These are phyloP conservation scores for Erodium chrysanthum DNA, from an alignment of 441 rosid genomes.

Conservation along the genomic window DNA sequence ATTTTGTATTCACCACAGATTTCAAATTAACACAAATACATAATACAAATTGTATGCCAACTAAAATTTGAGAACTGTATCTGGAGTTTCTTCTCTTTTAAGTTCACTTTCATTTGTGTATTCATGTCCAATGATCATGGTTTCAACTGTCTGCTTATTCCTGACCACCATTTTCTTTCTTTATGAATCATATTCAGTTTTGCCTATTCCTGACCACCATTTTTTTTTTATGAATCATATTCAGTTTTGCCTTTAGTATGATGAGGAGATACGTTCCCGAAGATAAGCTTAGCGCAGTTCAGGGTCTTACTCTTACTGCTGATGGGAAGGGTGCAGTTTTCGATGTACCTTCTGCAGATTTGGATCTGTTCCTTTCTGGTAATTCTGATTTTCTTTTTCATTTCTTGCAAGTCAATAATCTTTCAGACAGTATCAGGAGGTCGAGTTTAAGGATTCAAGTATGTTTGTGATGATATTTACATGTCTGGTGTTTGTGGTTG, in stretches of 20 bases:
- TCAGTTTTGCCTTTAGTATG: conserved; percentile 53
- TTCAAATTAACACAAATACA: not conserved
- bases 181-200: conserved; percentile 32
- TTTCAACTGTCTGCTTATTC: not conserved
- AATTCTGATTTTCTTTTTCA: not conserved
- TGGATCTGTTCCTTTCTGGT: conserved; percentile 57
- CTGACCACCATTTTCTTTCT: conserved; percentile 3
- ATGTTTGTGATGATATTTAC: not conserved
- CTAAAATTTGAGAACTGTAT: not conserved
- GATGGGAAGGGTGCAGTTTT: conserved; percentile 77
- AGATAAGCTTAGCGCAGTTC: conserved; percentile 58
- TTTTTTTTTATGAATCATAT: conserved; percentile 13
- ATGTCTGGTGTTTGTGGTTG: conserved; percentile 1
- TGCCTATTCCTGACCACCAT: not conserved
- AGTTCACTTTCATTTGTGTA: not conserved
- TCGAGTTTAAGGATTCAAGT: not conserved
- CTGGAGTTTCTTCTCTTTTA: no score
- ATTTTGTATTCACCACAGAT: not conserved
- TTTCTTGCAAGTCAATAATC: not conserved
- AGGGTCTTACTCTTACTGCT: conserved; percentile 67
- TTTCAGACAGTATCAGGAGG: not conserved
- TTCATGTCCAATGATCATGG: not conserved
- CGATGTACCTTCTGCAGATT: conserved; percentile 51
- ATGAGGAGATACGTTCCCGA: conserved; percentile 78
- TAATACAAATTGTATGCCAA: not conserved